Conservation (phyloP, 257 asterid genomes). For the Orobanche coerulescens region DNA sequence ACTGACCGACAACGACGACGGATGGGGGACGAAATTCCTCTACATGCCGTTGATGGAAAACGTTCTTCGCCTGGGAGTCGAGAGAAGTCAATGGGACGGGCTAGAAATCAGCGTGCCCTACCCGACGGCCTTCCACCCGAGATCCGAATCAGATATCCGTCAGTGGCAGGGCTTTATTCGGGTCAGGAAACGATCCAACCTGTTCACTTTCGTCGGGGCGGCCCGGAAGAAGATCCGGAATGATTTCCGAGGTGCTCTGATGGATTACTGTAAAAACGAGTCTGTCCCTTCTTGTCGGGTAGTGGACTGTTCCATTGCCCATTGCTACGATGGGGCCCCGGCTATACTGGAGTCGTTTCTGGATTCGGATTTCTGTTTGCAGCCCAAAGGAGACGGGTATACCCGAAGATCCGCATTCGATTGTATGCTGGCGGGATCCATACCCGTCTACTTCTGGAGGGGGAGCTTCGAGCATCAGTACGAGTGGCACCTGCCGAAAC, state of each 20-base stretch:
- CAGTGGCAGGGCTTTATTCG: slow-evolving; percentile 38
- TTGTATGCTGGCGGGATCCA: slow-evolving; percentile 56
- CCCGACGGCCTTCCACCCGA: slow-evolving; percentile 62
- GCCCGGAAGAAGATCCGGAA: slow-evolving; percentile 42
- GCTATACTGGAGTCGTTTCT: slow-evolving; percentile 42
- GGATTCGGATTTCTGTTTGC: slow-evolving; percentile 52
- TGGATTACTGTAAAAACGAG: slow-evolving; percentile 37
- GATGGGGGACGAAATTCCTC: slow-evolving; percentile 50
- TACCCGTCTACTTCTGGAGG: slow-evolving; percentile 52
- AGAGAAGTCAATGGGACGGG: slow-evolving; percentile 40
- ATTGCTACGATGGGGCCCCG: slow-evolving; percentile 50
- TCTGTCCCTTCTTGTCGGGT: slow-evolving; percentile 25
- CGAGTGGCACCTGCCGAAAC: slow-evolving; percentile 49
- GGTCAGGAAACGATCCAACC: slow-evolving; percentile 21
- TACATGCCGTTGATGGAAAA: slow-evolving; percentile 54
- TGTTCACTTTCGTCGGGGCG: slow-evolving; percentile 51
- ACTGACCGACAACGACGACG: slow-evolving; percentile 31
- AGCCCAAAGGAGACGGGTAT: slow-evolving; percentile 56
- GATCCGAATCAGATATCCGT: slow-evolving; percentile 39
- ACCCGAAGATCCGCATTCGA: slow-evolving; percentile 54
- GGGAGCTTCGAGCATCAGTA: slow-evolving; percentile 44
- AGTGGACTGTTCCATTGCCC: slow-evolving; percentile 38
- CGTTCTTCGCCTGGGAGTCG: slow-evolving; percentile 39
- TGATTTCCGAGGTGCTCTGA: slow-evolving; percentile 43
- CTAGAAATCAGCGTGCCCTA: slow-evolving; percentile 53